These are phyloP conservation scores for Trypanosoma vivax DNA, from an alignment of 208 protist species.

Conservation along the genomic window DNA sequence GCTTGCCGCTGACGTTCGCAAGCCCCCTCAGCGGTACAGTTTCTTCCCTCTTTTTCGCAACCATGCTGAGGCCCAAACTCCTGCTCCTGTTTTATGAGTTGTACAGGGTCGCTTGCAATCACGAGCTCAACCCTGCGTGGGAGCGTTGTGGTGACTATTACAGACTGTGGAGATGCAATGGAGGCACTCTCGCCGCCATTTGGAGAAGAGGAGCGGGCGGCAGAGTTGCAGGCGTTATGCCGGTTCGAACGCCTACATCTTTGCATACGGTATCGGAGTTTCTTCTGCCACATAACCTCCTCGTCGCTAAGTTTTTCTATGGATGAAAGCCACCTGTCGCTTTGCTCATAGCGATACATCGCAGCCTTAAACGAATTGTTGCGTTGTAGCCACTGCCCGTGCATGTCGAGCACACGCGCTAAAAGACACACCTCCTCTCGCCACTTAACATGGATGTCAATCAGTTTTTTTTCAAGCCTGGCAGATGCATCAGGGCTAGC, in stretches of 20 bases:
- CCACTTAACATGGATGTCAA: conserved; percentile 39
- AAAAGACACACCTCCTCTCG: conserved; percentile 61
- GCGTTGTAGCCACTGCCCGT: conserved; percentile 50
- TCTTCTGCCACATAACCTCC: conserved; percentile 30
- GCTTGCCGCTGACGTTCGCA: too few relatives aligned
- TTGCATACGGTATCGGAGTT: conserved; percentile 30
- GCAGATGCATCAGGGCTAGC: neutral
- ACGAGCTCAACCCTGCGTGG: conserved; percentile 38
- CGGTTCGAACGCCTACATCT: conserved; percentile 28
- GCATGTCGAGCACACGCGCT: conserved; percentile 40
- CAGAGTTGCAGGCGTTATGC: conserved; percentile 6
- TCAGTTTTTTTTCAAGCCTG: conserved; percentile 1
- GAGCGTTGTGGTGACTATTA: conserved; percentile 59
- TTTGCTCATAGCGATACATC: conserved; percentile 44
- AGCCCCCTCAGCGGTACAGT: too few relatives aligned
- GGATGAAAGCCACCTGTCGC: conserved; percentile 50
- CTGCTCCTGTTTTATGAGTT: neutral
- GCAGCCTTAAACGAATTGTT: conserved; percentile 29
- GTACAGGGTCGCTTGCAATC: conserved; percentile 1
- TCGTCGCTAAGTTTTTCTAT: conserved; percentile 24
- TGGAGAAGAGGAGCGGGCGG: neutral
- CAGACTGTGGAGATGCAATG: conserved; percentile 15
- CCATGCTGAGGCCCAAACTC: neutral
- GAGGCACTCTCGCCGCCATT: neutral
- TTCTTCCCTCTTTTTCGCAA: too few relatives aligned